Evolutionary conservation across 2,329 filamentous ascomycete genomes (phyloP), one percentile per base, ranked within the genome.

Genomic region (Diaporthe capsici): DNA sequence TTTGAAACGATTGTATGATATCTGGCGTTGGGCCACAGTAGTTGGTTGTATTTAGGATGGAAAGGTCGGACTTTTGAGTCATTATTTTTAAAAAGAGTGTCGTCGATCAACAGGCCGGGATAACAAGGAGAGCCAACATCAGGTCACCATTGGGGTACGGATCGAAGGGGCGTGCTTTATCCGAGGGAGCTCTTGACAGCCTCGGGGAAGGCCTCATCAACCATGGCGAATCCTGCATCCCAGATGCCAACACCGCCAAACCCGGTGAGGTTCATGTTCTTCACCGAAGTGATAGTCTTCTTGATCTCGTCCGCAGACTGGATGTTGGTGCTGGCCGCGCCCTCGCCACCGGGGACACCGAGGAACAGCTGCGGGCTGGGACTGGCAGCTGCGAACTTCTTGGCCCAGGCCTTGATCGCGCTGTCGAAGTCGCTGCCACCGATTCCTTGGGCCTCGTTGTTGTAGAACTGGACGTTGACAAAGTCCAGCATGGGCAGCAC

Each of bases 381-480:
- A 47, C 37, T 44, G 39, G 58, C 57, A 25, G 47, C 60, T 15
- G 61, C 58, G 28, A 76, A 53, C 25, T 74, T 68, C 17, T 61
- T 34, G n/a, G 51, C 72, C 75, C 75, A 76, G 28, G 44, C 37
- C n/a, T 74, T 44, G 39, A 76, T 57, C 12, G 28, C 42, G 13
- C 20, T 42, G 9, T 71, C n/a, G 39, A 76, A 76, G 1, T 53
- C 63, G 5, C 31, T 65, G 22, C 71, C 75, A 3, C 75, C 75
- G 13, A 76, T 60, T 1, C 67, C 75, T 22, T 76, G 65, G 4
- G 28, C 8, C 22, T 57, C 49, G 49, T 76, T 68, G 57, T 76
- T 76, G 72, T 76, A 76, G 39, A 76, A 76, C 15, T 76, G 75
- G 6, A 76, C 15, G 75, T 71, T 76, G 13, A 74, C 44, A 13